Percentiles rank a stretch among this genome's conserved stretches.
phyloP scores from a whole-genome alignment of 345 rosid genomes.

The Bruguiera parviflora region DNA sequence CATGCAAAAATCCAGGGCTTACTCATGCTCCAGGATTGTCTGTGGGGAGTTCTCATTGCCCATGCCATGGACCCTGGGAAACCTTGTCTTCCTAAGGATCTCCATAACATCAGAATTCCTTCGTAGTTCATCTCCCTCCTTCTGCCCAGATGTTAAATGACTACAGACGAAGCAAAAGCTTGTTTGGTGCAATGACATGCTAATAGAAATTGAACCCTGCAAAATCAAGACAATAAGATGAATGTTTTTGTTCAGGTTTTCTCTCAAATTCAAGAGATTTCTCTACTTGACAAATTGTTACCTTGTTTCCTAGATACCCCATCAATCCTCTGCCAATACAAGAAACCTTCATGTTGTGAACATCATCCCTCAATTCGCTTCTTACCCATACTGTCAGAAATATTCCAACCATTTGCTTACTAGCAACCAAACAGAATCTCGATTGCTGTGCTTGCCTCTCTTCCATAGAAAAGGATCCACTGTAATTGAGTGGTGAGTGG shows the following conservation, averaged over 20 bases:
- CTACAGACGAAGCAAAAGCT: constrained; percentile 97
- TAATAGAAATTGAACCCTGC: constrained; percentile 96
- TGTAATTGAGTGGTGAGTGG: constrained; percentile 45
- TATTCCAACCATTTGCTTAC: constrained; percentile 98
- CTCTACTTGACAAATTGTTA: constrained; percentile 22
- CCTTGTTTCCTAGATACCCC: constrained; percentile 99
- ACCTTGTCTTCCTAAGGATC: constrained; percentile 93
- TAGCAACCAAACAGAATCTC: constrained; percentile 79
- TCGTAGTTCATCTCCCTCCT: constrained; percentile 93
- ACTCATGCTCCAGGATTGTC: constrained; percentile 87
- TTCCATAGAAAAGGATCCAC: constrained; percentile 50
- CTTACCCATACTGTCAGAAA: constrained; percentile 92
- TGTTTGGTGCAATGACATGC: constrained; percentile 91
- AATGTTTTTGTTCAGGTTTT: not conserved
- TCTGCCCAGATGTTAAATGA: constrained; percentile 96
- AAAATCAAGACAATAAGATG: constrained; percentile 20
- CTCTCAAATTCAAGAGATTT: constrained; percentile 13
- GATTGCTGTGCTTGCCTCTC: constrained; percentile 47
- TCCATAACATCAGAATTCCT: constrained; percentile 96
- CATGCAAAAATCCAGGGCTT: constrained; percentile 14
- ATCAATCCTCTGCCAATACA: constrained; percentile 99
- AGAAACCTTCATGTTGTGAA: constrained; percentile 81
- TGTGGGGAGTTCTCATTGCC: constrained; percentile 75
- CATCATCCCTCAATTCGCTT: constrained; percentile 67
- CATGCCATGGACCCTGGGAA: constrained; percentile 65